Evolutionary conservation across 2,329 filamentous ascomycete species (phyloP), one percentile per base, ranked within the genome.

Genomic region (Colletotrichum musae): DNA sequence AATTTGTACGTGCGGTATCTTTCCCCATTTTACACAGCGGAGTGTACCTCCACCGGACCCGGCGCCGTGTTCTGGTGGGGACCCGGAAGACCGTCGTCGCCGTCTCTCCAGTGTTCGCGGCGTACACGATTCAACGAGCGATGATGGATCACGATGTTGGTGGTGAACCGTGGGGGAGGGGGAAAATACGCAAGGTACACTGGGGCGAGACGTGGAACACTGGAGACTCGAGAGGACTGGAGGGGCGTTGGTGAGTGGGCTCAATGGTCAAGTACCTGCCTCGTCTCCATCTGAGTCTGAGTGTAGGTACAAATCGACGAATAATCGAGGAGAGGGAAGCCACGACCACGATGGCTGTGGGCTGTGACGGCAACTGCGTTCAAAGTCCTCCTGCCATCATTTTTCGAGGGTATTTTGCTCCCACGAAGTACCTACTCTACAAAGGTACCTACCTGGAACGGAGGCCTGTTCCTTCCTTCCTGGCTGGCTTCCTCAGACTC

Each of bases 231-330:
- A 9, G 18, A 47, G 45, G 45, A 47, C 15, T 15, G 43, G 15
- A n/a, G 45, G 16, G 45, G 18, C 12, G 43, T 60, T 51, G 15
- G 18, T 45, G 53, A 7, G 6, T 50, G 15, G 24, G 21, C 21
- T 24, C 21, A 24, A 24, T 24, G 21, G 48, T 12, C 36, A 36
- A 21, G 66, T 45, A 51, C 48, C 43, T 51, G 18, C 41, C 48
- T 10, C n/a, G 24, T 24, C 26, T 48, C 28, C 43, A 24, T 16
- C 18, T 2, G 26, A 66, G 62, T 16, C 18, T 2, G 26, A 66
- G 62, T 69, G 61, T 56, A 56, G 56, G 28, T 36, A 45, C 50
- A 45, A 51, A 65, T 69, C 66, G 56, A 56, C 62, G 66, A 69
- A 60, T 65, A 54, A 66, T 69, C 66, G 62, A 54, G 15, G 26